phyloP scores from a whole-genome alignment of 2,329 filamentous ascomycete genomes.

The Microsporum ferrugineum region DNA sequence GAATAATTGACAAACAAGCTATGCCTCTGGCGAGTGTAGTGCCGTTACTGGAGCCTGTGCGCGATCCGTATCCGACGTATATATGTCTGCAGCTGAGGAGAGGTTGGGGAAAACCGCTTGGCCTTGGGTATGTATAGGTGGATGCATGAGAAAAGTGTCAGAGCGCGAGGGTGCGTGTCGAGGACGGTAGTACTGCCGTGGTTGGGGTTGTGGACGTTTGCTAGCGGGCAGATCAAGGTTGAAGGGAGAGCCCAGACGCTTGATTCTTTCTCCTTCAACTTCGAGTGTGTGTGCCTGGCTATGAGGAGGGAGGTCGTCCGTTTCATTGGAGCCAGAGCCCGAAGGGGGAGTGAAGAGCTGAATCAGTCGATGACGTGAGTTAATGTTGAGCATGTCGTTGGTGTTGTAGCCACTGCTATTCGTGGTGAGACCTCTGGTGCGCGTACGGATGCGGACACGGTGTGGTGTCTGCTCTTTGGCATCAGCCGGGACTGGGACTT shows the following conservation, averaged over 20 bases:
- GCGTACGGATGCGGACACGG: constrained; percentile 45
- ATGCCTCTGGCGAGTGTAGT: not conserved
- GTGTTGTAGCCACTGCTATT: constrained; percentile 38
- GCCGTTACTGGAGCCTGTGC: not conserved
- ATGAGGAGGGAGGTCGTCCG: constrained; percentile 12
- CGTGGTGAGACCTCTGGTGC: constrained; percentile 51
- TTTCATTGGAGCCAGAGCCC: constrained; percentile 18
- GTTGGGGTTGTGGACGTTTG: constrained; percentile 13
- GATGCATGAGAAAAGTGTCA: constrained; percentile 29
- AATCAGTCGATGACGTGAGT: constrained; percentile 39
- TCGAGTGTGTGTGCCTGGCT: constrained; percentile 11
- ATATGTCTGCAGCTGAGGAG: not conserved
- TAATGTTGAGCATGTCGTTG: constrained; percentile 18
- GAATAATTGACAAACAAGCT: not conserved
- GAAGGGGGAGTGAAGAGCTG: constrained; percentile 44
- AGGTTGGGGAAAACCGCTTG: not conserved
- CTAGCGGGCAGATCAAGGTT: constrained; percentile 29
- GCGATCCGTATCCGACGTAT: not conserved
- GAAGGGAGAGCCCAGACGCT: constrained; percentile 40
- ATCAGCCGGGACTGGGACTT: not conserved
- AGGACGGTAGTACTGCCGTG: constrained; percentile 18
- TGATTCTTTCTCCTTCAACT: constrained; percentile 26
- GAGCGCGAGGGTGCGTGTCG: constrained; percentile 35
- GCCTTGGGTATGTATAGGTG: not conserved
- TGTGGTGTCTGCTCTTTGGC: not conserved